phyloP scores from a whole-genome alignment of 768 basidiomycete species.

The Suillus fuscotomentosus region DNA sequence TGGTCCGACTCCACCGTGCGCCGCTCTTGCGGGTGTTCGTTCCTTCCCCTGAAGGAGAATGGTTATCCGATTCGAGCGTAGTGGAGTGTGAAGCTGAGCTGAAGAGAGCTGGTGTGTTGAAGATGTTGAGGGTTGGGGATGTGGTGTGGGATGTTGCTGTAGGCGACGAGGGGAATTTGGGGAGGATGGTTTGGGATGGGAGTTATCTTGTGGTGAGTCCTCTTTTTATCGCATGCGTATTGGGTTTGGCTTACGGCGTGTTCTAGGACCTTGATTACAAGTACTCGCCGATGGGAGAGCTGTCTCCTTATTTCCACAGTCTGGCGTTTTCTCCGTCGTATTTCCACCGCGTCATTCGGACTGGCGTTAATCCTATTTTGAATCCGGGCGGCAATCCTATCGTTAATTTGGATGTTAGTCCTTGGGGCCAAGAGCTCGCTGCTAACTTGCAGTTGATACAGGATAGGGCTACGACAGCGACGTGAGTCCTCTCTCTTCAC shows the following conservation, averaged over 20 bases:
- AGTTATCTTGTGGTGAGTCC: slow-evolving; percentile 69
- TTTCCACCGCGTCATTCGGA: slow-evolving; percentile 83
- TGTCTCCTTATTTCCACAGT: slow-evolving; percentile 78
- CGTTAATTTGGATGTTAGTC: slow-evolving; percentile 68
- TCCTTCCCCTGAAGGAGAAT: slow-evolving; percentile 82
- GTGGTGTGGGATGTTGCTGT: slow-evolving; percentile 87
- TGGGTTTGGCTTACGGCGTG: slow-evolving; percentile 15
- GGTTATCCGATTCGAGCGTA: slow-evolving; percentile 81
- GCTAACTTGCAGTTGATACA: slow-evolving; percentile 73
- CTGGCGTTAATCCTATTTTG: slow-evolving; percentile 28
- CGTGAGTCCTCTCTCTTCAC: slow-evolving; percentile 48
- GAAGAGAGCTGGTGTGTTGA: slow-evolving; percentile 61
- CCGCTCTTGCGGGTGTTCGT: slow-evolving; percentile 81
- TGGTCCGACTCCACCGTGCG: slow-evolving; percentile 70
- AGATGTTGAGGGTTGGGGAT: slow-evolving; percentile 70
- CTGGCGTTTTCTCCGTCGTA: slow-evolving; percentile 85
- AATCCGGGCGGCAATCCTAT: slow-evolving; percentile 59
- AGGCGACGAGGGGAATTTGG: slow-evolving; percentile 82
- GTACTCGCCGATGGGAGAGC: slow-evolving; percentile 71
- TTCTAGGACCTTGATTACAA: slow-evolving; percentile 81
- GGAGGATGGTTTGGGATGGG: slow-evolving; percentile 88
- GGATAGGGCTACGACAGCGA: slow-evolving; percentile 75
- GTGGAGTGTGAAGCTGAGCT: slow-evolving; percentile 82
- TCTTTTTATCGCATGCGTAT: background rate
- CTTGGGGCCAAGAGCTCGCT: slow-evolving; percentile 80